phyloP scores from a whole-genome alignment of 345 rosid genomes.

The Durio zibethinus region DNA sequence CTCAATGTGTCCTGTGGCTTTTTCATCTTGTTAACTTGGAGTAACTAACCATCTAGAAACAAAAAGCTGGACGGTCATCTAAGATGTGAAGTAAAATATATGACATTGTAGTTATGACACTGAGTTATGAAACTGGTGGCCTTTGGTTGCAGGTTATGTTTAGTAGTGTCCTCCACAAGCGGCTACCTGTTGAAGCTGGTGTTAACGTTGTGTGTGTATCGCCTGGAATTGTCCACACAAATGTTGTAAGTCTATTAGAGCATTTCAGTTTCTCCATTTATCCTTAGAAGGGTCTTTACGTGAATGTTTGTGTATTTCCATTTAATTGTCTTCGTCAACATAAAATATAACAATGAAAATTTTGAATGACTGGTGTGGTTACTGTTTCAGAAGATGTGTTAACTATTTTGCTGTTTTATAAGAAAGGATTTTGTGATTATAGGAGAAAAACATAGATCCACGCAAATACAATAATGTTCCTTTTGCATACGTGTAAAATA shows the following conservation, averaged over 20 bases:
- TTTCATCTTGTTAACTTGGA: neutral
- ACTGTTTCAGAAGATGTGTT: neutral
- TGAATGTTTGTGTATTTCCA: slow-evolving; percentile 6
- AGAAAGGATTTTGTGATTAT: neutral
- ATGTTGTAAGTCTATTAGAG: slow-evolving; percentile 68
- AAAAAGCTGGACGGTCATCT: neutral
- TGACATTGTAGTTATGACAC: neutral
- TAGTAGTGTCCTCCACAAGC: slow-evolving; percentile 77
- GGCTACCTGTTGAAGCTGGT: slow-evolving; percentile 91
- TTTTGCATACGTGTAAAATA: neutral
- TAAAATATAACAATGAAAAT: neutral
- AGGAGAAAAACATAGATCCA: neutral
- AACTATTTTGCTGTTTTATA: neutral
- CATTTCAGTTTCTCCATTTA: slow-evolving; percentile 16
- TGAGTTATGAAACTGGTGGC: neutral
- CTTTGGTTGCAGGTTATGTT: slow-evolving; percentile 79
- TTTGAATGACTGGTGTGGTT: neutral
- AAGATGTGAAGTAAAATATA: slow-evolving; percentile 1
- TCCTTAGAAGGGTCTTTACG: neutral
- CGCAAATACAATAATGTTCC: neutral
- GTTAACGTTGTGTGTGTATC: slow-evolving; percentile 78
- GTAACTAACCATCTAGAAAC: neutral
- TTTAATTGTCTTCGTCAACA: neutral
- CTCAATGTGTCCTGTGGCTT: neutral
- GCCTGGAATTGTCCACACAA: slow-evolving; percentile 87